These are phyloP conservation scores for Penicillium sp. DNA, from an alignment of 2,329 filamentous ascomycete genomes.

Conservation along the genomic window DNA sequence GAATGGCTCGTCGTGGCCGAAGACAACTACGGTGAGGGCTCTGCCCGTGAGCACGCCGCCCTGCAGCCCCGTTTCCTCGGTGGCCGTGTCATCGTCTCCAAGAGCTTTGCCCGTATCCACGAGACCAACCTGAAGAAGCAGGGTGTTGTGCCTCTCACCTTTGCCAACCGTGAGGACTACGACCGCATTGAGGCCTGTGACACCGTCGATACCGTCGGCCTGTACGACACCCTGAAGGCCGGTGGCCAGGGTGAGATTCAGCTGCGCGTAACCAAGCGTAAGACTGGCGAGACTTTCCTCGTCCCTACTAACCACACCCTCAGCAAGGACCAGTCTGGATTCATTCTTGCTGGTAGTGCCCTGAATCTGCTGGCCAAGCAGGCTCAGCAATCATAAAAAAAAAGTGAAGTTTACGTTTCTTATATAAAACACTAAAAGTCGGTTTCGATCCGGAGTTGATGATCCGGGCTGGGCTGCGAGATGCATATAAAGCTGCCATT, in stretches of 20 bases:
- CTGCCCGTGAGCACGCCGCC: conserved; percentile 83
- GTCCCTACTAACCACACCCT: conserved; percentile 85
- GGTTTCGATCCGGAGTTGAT: conserved; percentile 22
- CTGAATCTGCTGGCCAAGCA: conserved; percentile 81
- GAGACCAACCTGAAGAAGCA: conserved; percentile 98
- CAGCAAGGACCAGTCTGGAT: conserved; percentile 84
- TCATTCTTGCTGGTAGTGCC: conserved; percentile 90
- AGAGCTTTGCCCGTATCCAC: conserved; percentile 88
- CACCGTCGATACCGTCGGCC: conserved; percentile 74
- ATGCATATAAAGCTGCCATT: conserved; percentile 15
- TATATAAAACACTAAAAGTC: conserved; percentile 17
- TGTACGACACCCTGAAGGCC: conserved; percentile 76
- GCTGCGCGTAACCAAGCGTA: conserved; percentile 63
- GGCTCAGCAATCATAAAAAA: conserved; percentile 26
- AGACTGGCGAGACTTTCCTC: conserved; percentile 62
- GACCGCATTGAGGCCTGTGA: conserved; percentile 74
- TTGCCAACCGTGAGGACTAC: conserved; percentile 70
- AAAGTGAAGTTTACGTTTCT: neutral
- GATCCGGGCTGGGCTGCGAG: conserved; percentile 9
- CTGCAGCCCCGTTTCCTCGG: conserved; percentile 89
- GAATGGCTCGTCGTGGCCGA: conserved; percentile 95
- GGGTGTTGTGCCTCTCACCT: conserved; percentile 90
- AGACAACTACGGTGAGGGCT: conserved; percentile 95
- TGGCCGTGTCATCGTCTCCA: conserved; percentile 72
- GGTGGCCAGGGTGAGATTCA: conserved; percentile 78